phyloP scores from a whole-genome alignment of 768 basidiomycete genomes.

The Boletus rubescentipes region DNA sequence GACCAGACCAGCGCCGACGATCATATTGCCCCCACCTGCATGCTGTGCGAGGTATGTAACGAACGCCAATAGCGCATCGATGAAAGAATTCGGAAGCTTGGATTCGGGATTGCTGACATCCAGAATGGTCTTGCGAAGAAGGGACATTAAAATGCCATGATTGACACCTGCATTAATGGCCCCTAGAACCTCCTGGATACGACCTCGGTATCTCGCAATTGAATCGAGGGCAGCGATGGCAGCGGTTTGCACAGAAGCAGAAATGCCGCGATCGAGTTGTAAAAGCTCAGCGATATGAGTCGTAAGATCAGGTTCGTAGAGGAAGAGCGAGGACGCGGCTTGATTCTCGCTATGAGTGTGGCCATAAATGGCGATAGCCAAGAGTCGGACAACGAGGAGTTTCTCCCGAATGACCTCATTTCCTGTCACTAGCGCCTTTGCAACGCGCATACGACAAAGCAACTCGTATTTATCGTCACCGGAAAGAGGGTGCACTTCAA shows the following conservation, averaged over 20 bases:
- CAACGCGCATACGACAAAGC: constrained; percentile 80
- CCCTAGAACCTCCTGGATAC: constrained; percentile 82
- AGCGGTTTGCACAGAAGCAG: constrained; percentile 73
- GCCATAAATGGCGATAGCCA: constrained; percentile 89
- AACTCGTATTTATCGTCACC: constrained; percentile 86
- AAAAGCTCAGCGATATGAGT: constrained; percentile 86
- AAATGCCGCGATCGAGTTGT: constrained; percentile 72
- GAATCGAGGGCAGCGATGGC: constrained; percentile 91
- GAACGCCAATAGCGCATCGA: constrained; percentile 84
- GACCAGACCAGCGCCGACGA: constrained; percentile 90
- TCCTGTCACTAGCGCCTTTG: constrained; percentile 62
- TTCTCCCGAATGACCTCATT: constrained; percentile 69
- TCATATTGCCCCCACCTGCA: constrained; percentile 85
- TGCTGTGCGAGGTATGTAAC: constrained; percentile 86
- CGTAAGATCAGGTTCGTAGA: constrained; percentile 94
- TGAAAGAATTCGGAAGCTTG: constrained; percentile 66
- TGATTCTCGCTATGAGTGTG: constrained; percentile 81
- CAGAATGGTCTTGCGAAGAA: constrained; percentile 76
- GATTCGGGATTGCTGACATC: constrained; percentile 70
- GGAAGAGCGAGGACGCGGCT: constrained; percentile 79
- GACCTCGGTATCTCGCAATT: constrained; percentile 78
- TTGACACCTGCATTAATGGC: constrained; percentile 95
- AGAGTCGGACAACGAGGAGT: constrained; percentile 74
- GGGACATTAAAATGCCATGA: constrained; percentile 90
- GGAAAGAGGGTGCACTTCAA: constrained; percentile 68